Conservation (phyloP, 305 asterid species). For the Solanum aculeatissimum region DNA sequence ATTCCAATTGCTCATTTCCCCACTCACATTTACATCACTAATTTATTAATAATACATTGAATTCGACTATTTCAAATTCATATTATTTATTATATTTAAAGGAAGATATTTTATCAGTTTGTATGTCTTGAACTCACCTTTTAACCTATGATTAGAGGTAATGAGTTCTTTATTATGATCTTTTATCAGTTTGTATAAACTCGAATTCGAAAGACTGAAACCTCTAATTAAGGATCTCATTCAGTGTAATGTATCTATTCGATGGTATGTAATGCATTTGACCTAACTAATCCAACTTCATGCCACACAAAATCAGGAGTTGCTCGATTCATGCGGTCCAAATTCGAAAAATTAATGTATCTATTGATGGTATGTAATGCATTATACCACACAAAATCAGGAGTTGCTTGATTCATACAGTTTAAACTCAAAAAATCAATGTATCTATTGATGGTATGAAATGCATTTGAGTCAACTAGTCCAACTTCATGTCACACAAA, state of each 20-base stretch:
- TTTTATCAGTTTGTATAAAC: neutral
- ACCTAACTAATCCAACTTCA: neutral
- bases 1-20: slow-evolving; percentile 17
- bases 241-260: too few relatives aligned
- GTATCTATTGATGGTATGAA: too few relatives aligned
- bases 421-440: too few relatives aligned
- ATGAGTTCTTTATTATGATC: neutral
- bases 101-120: neutral
- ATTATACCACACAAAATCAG: neutral
- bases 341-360: neutral
- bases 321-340: fast-evolving
- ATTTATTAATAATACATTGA: neutral
- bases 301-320: neutral
- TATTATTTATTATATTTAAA: neutral
- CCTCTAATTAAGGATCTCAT: neutral
- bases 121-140: too few relatives aligned
- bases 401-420: neutral
- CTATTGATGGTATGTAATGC: neutral
- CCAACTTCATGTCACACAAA: too few relatives aligned
- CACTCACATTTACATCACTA: slow-evolving; percentile 6
- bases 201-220: neutral
- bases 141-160: neutral
- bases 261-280: too few relatives aligned
- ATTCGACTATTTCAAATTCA: neutral
- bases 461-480: too few relatives aligned